Base-by-base conservation (phyloP, 2,329 filamentous ascomycete genomes). In the Monosporascus sp. region DNA sequence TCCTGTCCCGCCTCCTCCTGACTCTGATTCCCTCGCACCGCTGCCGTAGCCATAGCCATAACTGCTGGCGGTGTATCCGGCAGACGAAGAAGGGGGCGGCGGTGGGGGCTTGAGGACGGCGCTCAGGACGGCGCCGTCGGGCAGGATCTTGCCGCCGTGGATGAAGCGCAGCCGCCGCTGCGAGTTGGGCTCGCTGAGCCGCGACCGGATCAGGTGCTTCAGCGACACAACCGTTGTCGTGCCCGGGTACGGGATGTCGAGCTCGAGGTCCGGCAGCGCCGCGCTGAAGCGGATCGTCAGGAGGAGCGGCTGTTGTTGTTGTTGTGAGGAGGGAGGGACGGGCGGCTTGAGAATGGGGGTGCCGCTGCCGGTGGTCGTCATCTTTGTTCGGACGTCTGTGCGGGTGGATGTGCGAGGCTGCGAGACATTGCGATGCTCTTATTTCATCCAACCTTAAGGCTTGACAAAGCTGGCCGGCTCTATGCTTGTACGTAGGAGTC, bases 221-320 rank as follows among this genome's bases (percentile, higher is more conserved):
- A 97, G 80, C 2, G 86, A 83, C 51, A 90, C 81, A 51, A 90
- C 82, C 42, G 90, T 90, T 11, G 87, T 91, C 34, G 78, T 76
- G 47, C 77, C 70, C 0, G 92, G 89, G 6, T 78, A 74, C 48
- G 83, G 70, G 64, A 97, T 83, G 63, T 90, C 84, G 55, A 97
- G 81, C 41, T 86, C 81, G 39, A 97, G 81, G 68, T 97, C 94
- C 17, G 90, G 86, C 53, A 93, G 81, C 1, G 90, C 85, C 55
- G 86, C 85, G 50, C 90, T 90, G 80, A 99, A 97, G 70, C 93
- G 91, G 68, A 97, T 86, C 38, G 89, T 93, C 46, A 97, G 79
- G 64, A 88, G 84, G 52, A 96, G 78, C 36, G 78, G 78, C 20
- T 70, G 66, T 51, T 61, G 61, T 48, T 44, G 52, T 6, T 46